Evolutionary conservation across 306 rosid genomes (phyloP).

Genomic region (Cucurbita pepo): DNA sequence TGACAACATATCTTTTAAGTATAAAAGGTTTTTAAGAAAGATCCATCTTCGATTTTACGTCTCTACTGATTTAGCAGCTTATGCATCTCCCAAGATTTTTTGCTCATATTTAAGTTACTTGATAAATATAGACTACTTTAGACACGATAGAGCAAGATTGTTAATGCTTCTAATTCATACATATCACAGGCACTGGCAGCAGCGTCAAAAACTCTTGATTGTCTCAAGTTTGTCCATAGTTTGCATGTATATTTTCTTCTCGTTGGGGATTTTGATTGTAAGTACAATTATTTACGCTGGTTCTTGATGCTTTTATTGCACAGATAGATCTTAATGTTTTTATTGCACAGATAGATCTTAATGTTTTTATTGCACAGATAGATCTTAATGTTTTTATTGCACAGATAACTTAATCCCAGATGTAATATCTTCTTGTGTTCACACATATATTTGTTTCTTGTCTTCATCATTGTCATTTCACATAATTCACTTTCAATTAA

Average conservation of each 20-base stretch:
- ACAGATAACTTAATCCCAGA: background rate
- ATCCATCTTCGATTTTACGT: background rate
- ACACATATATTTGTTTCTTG: background rate
- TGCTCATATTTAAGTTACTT: background rate
- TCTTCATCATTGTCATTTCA: background rate
- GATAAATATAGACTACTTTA: background rate
- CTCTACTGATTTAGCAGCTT: background rate
- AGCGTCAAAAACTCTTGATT: conserved; percentile 90
- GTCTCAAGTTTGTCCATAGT: conserved; percentile 73
- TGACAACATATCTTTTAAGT: background rate
- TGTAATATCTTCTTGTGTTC: background rate
- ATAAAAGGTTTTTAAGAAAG: background rate
- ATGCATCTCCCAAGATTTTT: background rate
- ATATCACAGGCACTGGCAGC: conserved; percentile 82
- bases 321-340: too few relatives aligned
- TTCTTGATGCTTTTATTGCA: background rate
- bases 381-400: background rate
- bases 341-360: too few relatives aligned
- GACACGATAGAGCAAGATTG: background rate
- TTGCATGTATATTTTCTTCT: conserved; percentile 84
- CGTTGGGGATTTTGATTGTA: conserved; percentile 68
- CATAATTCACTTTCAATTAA: background rate
- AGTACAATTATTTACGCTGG: conserved; percentile 23
- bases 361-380: too few relatives aligned
- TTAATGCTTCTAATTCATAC: background rate